phyloP scores from a whole-genome alignment of 352 stramenopile species.

The Vaucheria bursata region DNA sequence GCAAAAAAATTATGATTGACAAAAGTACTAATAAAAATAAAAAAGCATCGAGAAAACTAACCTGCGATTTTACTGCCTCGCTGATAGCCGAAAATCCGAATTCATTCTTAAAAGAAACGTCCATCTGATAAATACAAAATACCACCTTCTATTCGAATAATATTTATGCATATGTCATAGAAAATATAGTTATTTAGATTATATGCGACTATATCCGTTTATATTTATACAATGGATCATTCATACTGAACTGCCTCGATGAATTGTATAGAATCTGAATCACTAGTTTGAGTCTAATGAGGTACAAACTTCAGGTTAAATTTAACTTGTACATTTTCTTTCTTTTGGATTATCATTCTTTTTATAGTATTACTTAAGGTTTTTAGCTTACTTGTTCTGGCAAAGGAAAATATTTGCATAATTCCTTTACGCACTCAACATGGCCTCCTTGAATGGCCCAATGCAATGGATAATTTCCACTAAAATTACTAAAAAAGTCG shows the following conservation, averaged over 20 bases:
- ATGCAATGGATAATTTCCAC: slow-evolving; percentile 21
- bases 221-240: too few relatives aligned
- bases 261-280: too few relatives aligned
- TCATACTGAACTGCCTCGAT: too few relatives aligned
- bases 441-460: slow-evolving; percentile 40
- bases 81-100: slow-evolving; percentile 26
- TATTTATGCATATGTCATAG: too few relatives aligned
- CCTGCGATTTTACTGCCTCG: neutral
- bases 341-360: too few relatives aligned
- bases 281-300: too few relatives aligned
- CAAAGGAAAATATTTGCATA: slow-evolving; percentile 31
- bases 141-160: too few relatives aligned
- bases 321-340: too few relatives aligned
- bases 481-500: neutral
- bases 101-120: slow-evolving; percentile 37
- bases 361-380: too few relatives aligned
- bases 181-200: too few relatives aligned
- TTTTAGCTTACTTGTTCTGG: neutral
- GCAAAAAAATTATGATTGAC: neutral
- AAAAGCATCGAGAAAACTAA: neutral
- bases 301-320: too few relatives aligned
- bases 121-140: slow-evolving; percentile 23
- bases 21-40: neutral
- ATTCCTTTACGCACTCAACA: slow-evolving; percentile 15
- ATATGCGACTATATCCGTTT: too few relatives aligned